Percentiles rank a stretch among this genome's conserved stretches.
Conservation (phyloP, 2,329 filamentous ascomycete genomes). For the Aureobasidium zeae region DNA sequence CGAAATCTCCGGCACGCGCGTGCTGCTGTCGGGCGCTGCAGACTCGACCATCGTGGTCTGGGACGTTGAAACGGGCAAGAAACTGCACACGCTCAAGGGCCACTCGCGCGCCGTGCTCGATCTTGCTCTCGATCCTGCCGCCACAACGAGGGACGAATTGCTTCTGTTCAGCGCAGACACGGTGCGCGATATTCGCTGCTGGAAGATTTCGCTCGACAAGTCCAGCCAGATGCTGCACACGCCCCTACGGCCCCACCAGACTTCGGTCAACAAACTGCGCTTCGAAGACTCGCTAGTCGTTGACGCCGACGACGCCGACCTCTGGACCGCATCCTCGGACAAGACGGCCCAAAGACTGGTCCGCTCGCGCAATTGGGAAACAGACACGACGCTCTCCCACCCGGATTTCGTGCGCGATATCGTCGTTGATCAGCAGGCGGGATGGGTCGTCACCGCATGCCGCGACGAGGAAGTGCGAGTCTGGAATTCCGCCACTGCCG, state of each 20-base stretch:
- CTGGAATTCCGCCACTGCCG: conserved; percentile 53
- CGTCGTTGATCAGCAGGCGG: conserved; percentile 52
- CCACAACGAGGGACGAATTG: conserved; percentile 37
- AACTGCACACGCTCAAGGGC: conserved; percentile 69
- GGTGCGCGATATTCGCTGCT: conserved; percentile 58
- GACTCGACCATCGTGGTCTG: conserved; percentile 58
- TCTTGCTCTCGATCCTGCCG: conserved; percentile 62
- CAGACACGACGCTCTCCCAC: conserved; percentile 65
- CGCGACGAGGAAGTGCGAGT: conserved; percentile 85
- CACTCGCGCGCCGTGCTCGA: conserved; percentile 69
- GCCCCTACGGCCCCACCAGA: conserved; percentile 73
- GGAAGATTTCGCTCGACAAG: conserved; percentile 50
- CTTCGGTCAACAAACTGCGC: conserved; percentile 71
- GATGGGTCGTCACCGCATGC: conserved; percentile 72
- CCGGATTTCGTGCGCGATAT: conserved; percentile 86
- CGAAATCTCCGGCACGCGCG: conserved; percentile 50
- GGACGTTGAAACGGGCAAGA: conserved; percentile 59
- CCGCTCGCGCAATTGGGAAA: conserved; percentile 56
- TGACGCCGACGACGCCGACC: conserved; percentile 43
- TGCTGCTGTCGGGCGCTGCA: conserved; percentile 40
- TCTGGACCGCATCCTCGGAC: conserved; percentile 92
- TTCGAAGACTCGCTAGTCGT: conserved; percentile 46
- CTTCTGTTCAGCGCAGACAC: conserved; percentile 66
- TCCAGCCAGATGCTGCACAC: conserved; percentile 47
- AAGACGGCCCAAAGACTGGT: conserved; percentile 75